These are phyloP conservation scores for Chlorencoelia australis DNA, from an alignment of 2,329 filamentous ascomycete species.

Conservation along the genomic window DNA sequence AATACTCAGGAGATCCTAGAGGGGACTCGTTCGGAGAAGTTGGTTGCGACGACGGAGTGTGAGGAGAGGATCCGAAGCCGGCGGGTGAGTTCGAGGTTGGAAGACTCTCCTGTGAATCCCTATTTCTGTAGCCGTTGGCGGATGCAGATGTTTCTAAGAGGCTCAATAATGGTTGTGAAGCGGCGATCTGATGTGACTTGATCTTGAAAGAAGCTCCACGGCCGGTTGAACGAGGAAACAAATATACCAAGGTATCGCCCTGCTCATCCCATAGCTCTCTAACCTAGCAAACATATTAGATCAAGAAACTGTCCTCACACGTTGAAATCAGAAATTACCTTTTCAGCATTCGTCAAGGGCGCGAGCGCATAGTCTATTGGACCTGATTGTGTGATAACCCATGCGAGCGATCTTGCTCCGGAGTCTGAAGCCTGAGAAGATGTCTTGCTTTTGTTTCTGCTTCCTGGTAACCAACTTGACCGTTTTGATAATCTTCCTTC, in stretches of 20 bases:
- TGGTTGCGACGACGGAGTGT: conserved; percentile 17
- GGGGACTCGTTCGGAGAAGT: conserved; percentile 13
- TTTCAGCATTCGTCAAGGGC: not conserved
- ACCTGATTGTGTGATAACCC: conserved; percentile 4
- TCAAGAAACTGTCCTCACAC: not conserved
- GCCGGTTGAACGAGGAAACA: conserved; percentile 41
- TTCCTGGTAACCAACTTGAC: conserved; percentile 4
- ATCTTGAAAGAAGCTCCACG: conserved; percentile 51
- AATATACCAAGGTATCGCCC: conserved; percentile 46
- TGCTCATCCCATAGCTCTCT: conserved; percentile 56
- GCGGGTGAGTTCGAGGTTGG: conserved; percentile 24
- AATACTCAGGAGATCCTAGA: conserved; percentile 15
- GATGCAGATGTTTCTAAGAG: conserved; percentile 3
- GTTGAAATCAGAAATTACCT: conserved; percentile 2
- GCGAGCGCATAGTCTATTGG: conserved; percentile 9
- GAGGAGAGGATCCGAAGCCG: conserved; percentile 30
- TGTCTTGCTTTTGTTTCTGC: not conserved
- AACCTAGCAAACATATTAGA: conserved; percentile 34
- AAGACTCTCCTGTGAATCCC: conserved; percentile 19
- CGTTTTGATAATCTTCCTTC: conserved; percentile 1
- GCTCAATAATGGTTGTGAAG: conserved; percentile 31
- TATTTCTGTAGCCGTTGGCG: conserved; percentile 6
- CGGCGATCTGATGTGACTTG: conserved; percentile 41
- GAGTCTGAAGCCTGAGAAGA: conserved; percentile 2
- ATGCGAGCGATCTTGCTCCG: conserved; percentile 5